These are phyloP conservation scores for Pythium aristosporum DNA, from an alignment of 352 stramenopile species.

Conservation along the genomic window DNA sequence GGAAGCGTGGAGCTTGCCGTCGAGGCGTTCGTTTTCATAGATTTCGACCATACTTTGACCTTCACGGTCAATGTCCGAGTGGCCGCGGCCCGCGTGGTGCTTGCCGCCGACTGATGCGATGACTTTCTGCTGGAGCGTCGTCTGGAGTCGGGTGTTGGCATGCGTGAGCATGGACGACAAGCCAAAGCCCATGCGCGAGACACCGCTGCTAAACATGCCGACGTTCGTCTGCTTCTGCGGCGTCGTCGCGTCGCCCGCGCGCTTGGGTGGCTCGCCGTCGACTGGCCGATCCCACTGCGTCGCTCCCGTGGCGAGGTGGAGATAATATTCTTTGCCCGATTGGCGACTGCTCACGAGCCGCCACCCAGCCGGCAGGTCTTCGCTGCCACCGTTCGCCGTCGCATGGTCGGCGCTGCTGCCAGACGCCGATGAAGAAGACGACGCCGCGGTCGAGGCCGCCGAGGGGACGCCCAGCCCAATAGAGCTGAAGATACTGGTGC, in stretches of 20 bases:
- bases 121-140: conserved; percentile 55
- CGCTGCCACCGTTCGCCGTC: background rate
- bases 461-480: conserved; percentile 31
- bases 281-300: conserved; percentile 72
- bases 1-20: conserved; percentile 63
- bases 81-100: conserved; percentile 28
- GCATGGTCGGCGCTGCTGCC: background rate
- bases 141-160: conserved; percentile 70
- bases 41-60: conserved; percentile 73
- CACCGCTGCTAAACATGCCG: conserved; percentile 61
- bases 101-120: conserved; percentile 19
- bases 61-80: conserved; percentile 63
- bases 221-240: conserved; percentile 34
- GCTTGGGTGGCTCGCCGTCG: conserved; percentile 54
- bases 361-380: conserved; percentile 61
- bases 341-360: conserved; percentile 66
- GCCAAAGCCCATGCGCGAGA: conserved; percentile 61
- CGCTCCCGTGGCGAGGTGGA: conserved; percentile 64
- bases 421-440: background rate
- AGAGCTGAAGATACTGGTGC: conserved; percentile 66
- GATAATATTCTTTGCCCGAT: conserved; percentile 66
- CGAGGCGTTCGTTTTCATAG: conserved; percentile 86
- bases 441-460: background rate
- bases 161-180: conserved; percentile 64
- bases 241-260: conserved; percentile 29